phyloP scores from a whole-genome alignment of 192 early-diverging fungal species.

The Borealophlyctis nickersoniae region DNA sequence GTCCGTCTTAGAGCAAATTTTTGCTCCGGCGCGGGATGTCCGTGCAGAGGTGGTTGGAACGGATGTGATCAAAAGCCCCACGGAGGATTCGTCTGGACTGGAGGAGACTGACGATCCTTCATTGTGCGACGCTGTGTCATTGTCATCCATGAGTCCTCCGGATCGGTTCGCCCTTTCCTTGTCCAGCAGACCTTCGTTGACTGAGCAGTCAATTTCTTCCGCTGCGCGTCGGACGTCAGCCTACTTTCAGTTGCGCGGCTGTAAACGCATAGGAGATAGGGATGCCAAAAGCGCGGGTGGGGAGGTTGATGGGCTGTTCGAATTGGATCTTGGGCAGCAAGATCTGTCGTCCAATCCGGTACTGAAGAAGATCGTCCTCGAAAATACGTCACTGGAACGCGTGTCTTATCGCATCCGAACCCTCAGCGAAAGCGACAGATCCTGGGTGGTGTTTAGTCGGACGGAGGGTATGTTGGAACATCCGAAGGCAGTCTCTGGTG shows the following conservation, averaged over 20 bases:
- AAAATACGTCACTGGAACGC: constrained; percentile 49
- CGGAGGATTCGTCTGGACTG: no score
- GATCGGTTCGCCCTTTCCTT: constrained; percentile 6
- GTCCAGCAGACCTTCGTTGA: constrained; percentile 10
- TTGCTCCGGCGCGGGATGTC: not conserved
- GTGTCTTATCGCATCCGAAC: constrained; percentile 63
- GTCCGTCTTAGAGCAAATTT: not conserved
- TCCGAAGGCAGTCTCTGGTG: constrained; percentile 15
- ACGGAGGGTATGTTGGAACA: constrained; percentile 70
- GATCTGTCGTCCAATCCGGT: constrained; percentile 57
- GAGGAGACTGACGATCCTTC: constrained; percentile 16
- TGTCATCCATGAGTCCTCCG: constrained; percentile 17
- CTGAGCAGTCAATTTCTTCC: constrained; percentile 1
- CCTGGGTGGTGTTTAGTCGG: constrained; percentile 66
- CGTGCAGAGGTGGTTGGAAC: no score
- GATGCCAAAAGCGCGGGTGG: constrained; percentile 19
- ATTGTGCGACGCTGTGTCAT: constrained; percentile 19
- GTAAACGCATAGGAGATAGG: constrained; percentile 55
- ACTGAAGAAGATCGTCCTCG: constrained; percentile 63
- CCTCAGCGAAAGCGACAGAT: constrained; percentile 51
- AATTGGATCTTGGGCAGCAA: constrained; percentile 76
- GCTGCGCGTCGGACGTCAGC: constrained; percentile 17
- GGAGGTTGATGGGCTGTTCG: constrained; percentile 63
- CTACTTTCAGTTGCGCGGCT: constrained; percentile 61
- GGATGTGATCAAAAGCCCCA: not conserved